Conservation (phyloP, 169 alveolate genomes). For the Eimeria maxima region DNA sequence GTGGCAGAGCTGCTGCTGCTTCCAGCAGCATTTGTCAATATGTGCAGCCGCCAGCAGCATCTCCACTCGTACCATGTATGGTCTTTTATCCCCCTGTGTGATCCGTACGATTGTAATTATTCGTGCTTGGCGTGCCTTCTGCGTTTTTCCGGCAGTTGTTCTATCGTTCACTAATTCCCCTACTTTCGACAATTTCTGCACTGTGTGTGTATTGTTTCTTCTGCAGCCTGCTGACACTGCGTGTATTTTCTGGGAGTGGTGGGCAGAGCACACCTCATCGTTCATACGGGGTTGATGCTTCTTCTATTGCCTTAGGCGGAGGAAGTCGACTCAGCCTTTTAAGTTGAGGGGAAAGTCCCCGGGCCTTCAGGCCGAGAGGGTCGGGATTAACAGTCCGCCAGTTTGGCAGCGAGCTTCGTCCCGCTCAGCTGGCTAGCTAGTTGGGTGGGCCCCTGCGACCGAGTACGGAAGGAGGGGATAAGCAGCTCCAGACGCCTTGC, state of each 20-base stretch:
- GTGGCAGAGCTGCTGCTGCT: constrained; percentile 2
- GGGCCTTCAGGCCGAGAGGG: constrained; percentile 78
- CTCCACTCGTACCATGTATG: neutral
- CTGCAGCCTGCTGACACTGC: no score
- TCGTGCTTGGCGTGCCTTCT: no score
- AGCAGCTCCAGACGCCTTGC: constrained; percentile 26
- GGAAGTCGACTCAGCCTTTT: neutral
- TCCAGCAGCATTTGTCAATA: neutral
- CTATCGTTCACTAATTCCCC: no score
- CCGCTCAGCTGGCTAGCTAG: no score
- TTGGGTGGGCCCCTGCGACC: no score
- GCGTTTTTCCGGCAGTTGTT: no score
- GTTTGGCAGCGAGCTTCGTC: no score
- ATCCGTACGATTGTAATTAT: no score
- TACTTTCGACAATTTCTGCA: no score
- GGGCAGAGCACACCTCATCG: constrained; percentile 70
- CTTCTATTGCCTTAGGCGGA: neutral
- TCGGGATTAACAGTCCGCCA: neutral
- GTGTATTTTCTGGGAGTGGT: constrained; percentile 18
- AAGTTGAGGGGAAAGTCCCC: constrained; percentile 81
- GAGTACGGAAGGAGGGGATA: neutral
- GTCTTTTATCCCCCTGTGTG: no score
- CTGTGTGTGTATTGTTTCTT: no score
- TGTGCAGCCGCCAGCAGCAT: neutral
- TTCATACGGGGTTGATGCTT: constrained; percentile 8